phyloP scores from a whole-genome alignment of 1,139 yeast species.

The Debaryomycetaceae sp. region DNA sequence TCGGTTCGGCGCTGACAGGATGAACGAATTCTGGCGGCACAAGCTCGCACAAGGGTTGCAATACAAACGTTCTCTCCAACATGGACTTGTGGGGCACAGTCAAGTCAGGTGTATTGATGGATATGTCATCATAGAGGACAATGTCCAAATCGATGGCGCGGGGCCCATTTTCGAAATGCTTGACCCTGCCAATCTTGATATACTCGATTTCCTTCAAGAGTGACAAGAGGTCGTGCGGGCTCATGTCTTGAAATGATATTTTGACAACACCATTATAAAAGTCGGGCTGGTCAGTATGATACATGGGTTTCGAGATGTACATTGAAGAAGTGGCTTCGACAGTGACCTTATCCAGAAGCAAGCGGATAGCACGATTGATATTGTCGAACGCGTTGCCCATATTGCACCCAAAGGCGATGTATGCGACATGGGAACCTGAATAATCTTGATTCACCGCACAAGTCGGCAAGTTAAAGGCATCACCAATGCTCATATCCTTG shows the following conservation, averaged over 20 bases:
- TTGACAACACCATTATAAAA: slow-evolving; percentile 79
- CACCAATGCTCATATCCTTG: slow-evolving; percentile 1
- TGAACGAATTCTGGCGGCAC: slow-evolving; percentile 54
- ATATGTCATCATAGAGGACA: slow-evolving; percentile 53
- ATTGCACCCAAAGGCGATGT: slow-evolving; percentile 84
- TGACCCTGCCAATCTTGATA: slow-evolving; percentile 56
- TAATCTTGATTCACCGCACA: slow-evolving; percentile 6
- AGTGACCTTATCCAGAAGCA: slow-evolving; percentile 35
- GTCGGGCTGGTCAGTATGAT: slow-evolving; percentile 65
- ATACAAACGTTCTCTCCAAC: slow-evolving; percentile 83
- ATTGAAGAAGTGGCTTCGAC: slow-evolving; percentile 62
- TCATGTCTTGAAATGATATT: slow-evolving; percentile 34
- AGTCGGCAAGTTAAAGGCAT: slow-evolving; percentile 8
- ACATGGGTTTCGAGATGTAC: slow-evolving; percentile 91
- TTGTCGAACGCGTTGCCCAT: slow-evolving; percentile 60
- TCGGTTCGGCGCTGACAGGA: slow-evolving; percentile 78
- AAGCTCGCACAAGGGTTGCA: slow-evolving; percentile 80
- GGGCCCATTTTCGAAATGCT: slow-evolving; percentile 82
- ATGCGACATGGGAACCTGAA: slow-evolving; percentile 41
- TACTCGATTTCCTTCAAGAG: slow-evolving; percentile 71
- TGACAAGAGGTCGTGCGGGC: slow-evolving; percentile 55
- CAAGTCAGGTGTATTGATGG: slow-evolving; percentile 45
- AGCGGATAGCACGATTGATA: slow-evolving; percentile 45
- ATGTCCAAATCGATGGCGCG: slow-evolving; percentile 85
- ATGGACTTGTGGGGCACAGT: slow-evolving; percentile 79